These are phyloP conservation scores for Solanum raphanifolium DNA, from an alignment of 257 asterid genomes.

Conservation along the genomic window DNA sequence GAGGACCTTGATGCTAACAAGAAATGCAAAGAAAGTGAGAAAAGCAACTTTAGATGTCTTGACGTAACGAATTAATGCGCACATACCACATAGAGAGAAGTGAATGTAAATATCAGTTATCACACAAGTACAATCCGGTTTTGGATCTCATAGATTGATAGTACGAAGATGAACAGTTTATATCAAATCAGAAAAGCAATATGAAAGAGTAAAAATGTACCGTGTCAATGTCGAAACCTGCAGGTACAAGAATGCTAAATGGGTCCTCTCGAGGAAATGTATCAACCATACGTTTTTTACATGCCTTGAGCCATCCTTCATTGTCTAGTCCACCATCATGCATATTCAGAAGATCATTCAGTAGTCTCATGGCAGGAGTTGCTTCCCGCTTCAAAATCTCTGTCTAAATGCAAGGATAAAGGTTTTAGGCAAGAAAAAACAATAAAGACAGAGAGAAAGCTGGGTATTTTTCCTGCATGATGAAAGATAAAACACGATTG, in stretches of 20 bases:
- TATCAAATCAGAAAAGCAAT: background rate
- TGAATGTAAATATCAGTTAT: background rate
- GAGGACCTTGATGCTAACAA: constrained; percentile 74
- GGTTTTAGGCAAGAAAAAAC: background rate
- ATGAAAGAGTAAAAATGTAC: constrained; percentile 15
- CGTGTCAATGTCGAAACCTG: constrained; percentile 86
- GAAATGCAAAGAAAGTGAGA: background rate
- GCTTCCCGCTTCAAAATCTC: constrained; percentile 91
- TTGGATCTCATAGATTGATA: background rate
- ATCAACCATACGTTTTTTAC: constrained; percentile 70
- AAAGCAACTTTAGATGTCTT: background rate
- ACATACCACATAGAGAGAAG: background rate
- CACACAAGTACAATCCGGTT: background rate
- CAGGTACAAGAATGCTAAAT: constrained; percentile 79
- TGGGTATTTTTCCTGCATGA: background rate
- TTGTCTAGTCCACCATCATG: constrained; percentile 76
- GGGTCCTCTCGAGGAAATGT: constrained; percentile 97
- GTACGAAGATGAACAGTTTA: background rate
- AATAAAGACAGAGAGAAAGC: background rate
- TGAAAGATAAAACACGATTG: background rate
- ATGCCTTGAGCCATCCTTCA: constrained; percentile 76
- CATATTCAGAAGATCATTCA: constrained; percentile 73
- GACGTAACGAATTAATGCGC: background rate
- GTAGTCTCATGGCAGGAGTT: constrained; percentile 83
- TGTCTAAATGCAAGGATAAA: constrained; percentile 26